Base-by-base conservation (phyloP, 768 basidiomycete species). In the Mycena floridula region DNA sequence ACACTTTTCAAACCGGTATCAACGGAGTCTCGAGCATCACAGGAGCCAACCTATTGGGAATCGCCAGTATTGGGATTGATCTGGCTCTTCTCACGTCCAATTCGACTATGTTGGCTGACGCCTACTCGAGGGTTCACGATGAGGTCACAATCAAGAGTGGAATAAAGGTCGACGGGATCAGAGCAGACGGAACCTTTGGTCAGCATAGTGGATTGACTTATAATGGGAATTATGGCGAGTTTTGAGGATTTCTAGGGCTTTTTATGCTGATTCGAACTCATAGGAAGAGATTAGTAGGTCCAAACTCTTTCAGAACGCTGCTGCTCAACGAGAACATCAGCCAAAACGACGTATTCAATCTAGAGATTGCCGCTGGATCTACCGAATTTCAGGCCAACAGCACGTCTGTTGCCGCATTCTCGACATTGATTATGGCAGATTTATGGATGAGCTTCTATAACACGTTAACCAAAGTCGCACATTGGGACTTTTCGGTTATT, bases 371-470 rank as follows among this genome's bases (percentile, higher is more conserved):
- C 42, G 77, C 79, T 7, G 76, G 69, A n/a, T 78, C 76, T 12
- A 87, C 84, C 1, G 62, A 67, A 25, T 85, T 76, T 54, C 65
- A 67, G 30, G 82, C 79, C 2, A 60, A 59, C 12, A 43, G 60
- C 5, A 58, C 56, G 11, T 66, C 73, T 12, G 63, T 68, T 50
- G 45, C 52, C 22, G 81, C 82, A 0, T 73, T 86, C 40, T 72
- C 69, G 7, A 73, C 69, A 11, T 60, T 82, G 4, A 68, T 85
- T 45, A 67, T 76, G 24, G 85, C 77, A 0, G 67, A 78, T 47
- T 63, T 66, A 37, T 88, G 85, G 85, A 84, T 85, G 82, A 78
- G 84, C 22, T 81, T 73, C 53, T 63, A 64, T 12, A 85, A 87
- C 54, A 59, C 66, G 8, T 40, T 72, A 23, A 82, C 83, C 2